Evolutionary conservation across 257 asterid species (phyloP).

Genomic region (Primulina huaijiensis): DNA sequence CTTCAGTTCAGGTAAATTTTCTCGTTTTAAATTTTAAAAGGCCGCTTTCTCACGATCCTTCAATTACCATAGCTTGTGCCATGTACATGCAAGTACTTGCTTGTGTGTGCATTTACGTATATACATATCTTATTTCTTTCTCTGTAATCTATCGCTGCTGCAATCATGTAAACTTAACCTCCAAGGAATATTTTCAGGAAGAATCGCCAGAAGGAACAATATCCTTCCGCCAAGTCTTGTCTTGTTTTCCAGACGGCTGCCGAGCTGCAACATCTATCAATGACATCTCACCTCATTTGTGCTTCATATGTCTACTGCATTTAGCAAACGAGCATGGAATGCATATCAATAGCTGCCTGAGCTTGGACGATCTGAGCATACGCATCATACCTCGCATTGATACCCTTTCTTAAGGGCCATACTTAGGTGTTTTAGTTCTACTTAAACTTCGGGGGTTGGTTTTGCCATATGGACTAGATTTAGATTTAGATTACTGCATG

Average conservation of each 20-base stretch:
- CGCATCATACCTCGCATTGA: constrained; percentile 29
- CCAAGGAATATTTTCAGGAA: constrained; percentile 29
- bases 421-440: not conserved
- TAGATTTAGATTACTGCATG: constrained; percentile 6
- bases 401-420: constrained; percentile 1
- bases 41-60: not conserved
- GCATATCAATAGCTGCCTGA: constrained; percentile 49
- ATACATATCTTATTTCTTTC: not conserved
- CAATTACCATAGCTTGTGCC: not conserved
- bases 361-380: constrained; percentile 70
- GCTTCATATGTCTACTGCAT: constrained; percentile 94
- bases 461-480: constrained; percentile 12
- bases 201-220: constrained; percentile 30
- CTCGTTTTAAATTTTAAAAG: not conserved
- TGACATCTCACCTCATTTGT: constrained; percentile 84
- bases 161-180: constrained; percentile 11
- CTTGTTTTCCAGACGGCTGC: constrained; percentile 61
- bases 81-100: too few species aligned
- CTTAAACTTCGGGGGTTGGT: not conserved
- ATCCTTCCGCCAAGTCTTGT: constrained; percentile 71
- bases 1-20: constrained; percentile 45
- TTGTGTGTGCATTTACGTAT: not conserved
- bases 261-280: constrained; percentile 53
- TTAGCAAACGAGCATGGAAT: constrained; percentile 90
- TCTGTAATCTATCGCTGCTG: not conserved